A percentile compares a stretch with the other conserved stretches of the same genome.
Evolutionary conservation across 306 rosid species (phyloP).

Genomic region (Gynostemma pentaphyllum): DNA sequence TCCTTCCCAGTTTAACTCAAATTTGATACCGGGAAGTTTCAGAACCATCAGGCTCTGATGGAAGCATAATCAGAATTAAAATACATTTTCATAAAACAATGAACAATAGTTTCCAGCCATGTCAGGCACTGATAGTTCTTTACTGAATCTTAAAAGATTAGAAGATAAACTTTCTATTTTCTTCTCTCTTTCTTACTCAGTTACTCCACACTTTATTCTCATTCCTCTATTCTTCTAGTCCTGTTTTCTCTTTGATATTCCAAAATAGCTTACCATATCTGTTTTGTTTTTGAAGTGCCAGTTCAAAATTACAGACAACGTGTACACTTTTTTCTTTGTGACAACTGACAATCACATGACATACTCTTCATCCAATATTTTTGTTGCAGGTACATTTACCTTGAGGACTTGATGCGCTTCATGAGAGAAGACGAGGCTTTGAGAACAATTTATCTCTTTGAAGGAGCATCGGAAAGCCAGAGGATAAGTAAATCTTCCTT

Average conservation of each 20-base stretch:
- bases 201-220: neutral
- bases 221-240: neutral
- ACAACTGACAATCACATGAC: neutral
- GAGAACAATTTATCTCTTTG: slow-evolving; percentile 62
- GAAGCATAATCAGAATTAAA: neutral
- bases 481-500: slow-evolving; percentile 59
- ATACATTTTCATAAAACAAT: neutral
- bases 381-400: slow-evolving; percentile 37
- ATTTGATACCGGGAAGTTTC: neutral
- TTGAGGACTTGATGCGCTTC: slow-evolving; percentile 64
- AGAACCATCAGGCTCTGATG: neutral
- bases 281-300: neutral
- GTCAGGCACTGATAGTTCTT: neutral
- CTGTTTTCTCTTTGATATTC: neutral
- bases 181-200: neutral
- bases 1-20: neutral
- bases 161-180: neutral
- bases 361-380: neutral
- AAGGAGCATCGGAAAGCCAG: slow-evolving; percentile 48
- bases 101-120: neutral
- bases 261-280: too few species aligned
- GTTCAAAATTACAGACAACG: neutral
- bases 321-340: neutral
- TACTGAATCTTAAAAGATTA: neutral
- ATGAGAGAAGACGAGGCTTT: slow-evolving; percentile 69